Conservation (phyloP, 352 stramenopile genomes). For the Pythium brassicae region DNA sequence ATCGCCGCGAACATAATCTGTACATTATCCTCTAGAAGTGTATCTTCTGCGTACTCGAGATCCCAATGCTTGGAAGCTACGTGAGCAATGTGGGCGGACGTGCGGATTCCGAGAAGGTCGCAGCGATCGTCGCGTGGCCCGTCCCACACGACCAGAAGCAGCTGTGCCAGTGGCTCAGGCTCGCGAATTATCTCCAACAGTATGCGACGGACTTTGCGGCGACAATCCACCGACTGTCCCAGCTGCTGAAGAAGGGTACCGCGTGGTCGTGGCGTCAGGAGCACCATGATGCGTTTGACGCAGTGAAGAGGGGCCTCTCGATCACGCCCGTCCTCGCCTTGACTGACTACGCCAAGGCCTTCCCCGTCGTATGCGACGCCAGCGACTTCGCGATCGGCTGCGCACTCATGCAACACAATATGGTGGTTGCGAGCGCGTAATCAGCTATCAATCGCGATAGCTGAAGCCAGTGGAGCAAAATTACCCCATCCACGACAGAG, state of each 20-base stretch:
- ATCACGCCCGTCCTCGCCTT: slow-evolving; percentile 11
- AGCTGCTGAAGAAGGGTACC: slow-evolving; percentile 15
- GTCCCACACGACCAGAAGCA: slow-evolving; percentile 5
- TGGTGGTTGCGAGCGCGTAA: background rate
- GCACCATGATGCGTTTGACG: slow-evolving; percentile 17
- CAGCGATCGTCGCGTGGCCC: slow-evolving; percentile 7
- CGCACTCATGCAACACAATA: slow-evolving; percentile 1
- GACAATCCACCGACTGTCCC: slow-evolving; percentile 8
- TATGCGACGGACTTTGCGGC: slow-evolving; percentile 15
- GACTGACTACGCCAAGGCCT: slow-evolving; percentile 3
- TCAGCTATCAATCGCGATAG: slow-evolving; percentile 19
- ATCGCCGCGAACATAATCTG: background rate
- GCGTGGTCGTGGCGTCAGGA: slow-evolving; percentile 11
- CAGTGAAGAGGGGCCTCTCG: slow-evolving; percentile 10
- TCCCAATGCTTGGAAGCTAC: background rate
- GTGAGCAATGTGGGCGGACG: slow-evolving; percentile 3
- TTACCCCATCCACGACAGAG: background rate
- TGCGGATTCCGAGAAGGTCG: slow-evolving; percentile 16
- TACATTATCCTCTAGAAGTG: slow-evolving; percentile 2
- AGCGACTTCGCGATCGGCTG: slow-evolving; percentile 18
- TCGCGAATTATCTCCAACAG: slow-evolving; percentile 20
- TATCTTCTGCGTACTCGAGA: background rate
- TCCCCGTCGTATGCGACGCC: slow-evolving; percentile 17
- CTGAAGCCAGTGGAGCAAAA: slow-evolving; percentile 17
- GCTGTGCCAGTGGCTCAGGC: slow-evolving; percentile 12